Base-by-base conservation (phyloP, 2,329 filamentous ascomycete genomes). In the Epicoccum nigrum region DNA sequence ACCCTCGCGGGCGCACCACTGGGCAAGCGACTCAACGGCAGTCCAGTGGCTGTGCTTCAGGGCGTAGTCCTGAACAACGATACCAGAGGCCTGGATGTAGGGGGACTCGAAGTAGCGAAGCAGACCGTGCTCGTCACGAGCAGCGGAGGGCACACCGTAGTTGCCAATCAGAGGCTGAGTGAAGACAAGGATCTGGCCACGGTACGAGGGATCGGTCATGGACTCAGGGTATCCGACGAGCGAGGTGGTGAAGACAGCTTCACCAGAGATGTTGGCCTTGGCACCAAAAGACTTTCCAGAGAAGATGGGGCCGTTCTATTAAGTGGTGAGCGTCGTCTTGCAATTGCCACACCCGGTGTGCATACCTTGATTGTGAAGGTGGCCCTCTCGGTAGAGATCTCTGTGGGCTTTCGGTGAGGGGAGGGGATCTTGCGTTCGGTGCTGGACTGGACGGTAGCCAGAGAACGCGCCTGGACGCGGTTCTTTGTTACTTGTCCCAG, bases 101-200 rank as follows among this genome's bases (percentile, higher is more conserved):
- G 94, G 94, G 21, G 92, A 97, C 79, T 99, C 94, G 69, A 99
- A 99, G 82, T 97, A 96, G 79, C 94, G 94, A 73, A 97, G 83
- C 53, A 99, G 85, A 66, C 94, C 94, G 76, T 86, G 90, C 75
- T 92, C 80, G 75, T 99, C 94, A 60, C 91, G 88, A 68, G 86
- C 83, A 59, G 82, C 86, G 25, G 92, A 95, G 13, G 94, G 94
- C 15, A 99, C 93, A 66, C 94, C 94, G 74, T 99, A 99, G 83
- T 99, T 99, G 72, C 94, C 94, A 70, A 99, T 97, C 64, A 99
- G 80, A 28, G 94, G 94, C 75, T 97, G 92, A 62, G 94, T 99
- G 82, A 97, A 97, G 76, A 97, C 93, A 65, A 99, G 83, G 64
- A 99, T 97, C 81, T 99, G 94, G 63, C 94, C 85, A 62, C 85